These are phyloP conservation scores for Penicillium palitans DNA, from an alignment of 2,329 filamentous ascomycete genomes.

Conservation along the genomic window DNA sequence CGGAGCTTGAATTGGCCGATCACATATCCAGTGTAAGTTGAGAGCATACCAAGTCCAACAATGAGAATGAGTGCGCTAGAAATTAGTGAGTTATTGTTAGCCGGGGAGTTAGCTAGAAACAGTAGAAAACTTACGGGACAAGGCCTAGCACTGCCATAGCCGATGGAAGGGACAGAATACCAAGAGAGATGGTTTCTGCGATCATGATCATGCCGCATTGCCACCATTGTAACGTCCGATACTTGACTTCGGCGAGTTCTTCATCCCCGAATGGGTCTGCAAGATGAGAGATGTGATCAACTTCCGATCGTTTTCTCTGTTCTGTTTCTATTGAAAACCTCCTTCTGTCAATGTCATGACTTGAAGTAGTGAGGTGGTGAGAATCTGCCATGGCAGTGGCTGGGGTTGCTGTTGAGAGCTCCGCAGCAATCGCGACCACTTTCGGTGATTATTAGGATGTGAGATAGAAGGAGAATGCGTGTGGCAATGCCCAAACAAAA, in stretches of 20 bases:
- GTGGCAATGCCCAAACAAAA: neutral
- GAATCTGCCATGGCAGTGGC: neutral
- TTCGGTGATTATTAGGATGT: accelerated
- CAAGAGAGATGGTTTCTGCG: slow-evolving; percentile 47
- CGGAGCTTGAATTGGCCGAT: slow-evolving; percentile 58
- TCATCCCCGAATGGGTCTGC: slow-evolving; percentile 18
- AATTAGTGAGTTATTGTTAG: neutral
- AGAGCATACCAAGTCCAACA: slow-evolving; percentile 52
- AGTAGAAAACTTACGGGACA: slow-evolving; percentile 41
- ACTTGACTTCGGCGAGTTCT: slow-evolving; percentile 10
- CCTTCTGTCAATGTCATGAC: neutral
- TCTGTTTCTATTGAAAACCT: neutral
- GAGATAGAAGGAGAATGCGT: too few species aligned
- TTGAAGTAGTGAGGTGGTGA: neutral
- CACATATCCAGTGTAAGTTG: slow-evolving; percentile 59
- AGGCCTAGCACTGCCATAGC: slow-evolving; percentile 54
- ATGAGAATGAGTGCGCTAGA: slow-evolving; percentile 53
- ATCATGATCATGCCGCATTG: slow-evolving; percentile 23
- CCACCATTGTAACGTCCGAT: slow-evolving; percentile 18
- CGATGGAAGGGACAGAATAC: slow-evolving; percentile 56
- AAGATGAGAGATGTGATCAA: neutral
- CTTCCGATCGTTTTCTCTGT: neutral
- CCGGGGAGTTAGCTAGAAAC: neutral
- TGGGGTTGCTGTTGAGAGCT: neutral
- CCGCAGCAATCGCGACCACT: neutral